Conservation (phyloP, 2,329 filamentous ascomycete species). For the Aaosphaeria pasadenensis region DNA sequence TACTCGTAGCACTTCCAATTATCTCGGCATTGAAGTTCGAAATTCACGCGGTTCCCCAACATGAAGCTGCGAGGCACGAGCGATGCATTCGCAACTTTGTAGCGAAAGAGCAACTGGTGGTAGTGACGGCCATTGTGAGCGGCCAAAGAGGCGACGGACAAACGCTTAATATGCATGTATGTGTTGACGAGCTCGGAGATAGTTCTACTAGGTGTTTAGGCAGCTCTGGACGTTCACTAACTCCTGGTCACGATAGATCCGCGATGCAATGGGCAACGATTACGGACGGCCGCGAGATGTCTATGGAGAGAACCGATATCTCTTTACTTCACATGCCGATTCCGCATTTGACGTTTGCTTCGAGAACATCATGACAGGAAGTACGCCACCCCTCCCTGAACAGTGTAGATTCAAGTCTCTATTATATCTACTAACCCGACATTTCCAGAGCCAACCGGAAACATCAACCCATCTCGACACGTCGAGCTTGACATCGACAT, state of each 20-base stretch:
- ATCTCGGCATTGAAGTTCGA: conserved; percentile 86
- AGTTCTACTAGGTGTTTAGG: conserved; percentile 16
- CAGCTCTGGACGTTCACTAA: not conserved
- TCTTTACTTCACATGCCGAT: conserved; percentile 90
- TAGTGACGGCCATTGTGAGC: conserved; percentile 85
- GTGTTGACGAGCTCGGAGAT: conserved; percentile 19
- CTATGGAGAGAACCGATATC: conserved; percentile 84
- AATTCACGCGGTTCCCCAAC: conserved; percentile 65
- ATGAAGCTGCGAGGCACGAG: conserved; percentile 64
- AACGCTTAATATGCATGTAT: conserved; percentile 88
- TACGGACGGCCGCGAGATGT: conserved; percentile 90
- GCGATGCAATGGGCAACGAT: conserved; percentile 92
- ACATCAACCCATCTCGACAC: conserved; percentile 59
- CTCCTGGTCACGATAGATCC: conserved; percentile 61
- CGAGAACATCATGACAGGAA: conserved; percentile 71
- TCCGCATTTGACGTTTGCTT: conserved; percentile 96
- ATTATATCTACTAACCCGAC: not conserved
- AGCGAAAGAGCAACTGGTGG: conserved; percentile 84
- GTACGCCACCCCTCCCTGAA: conserved; percentile 29
- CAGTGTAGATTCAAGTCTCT: too few relatives aligned
- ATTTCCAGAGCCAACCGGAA: conserved; percentile 11
- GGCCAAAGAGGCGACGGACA: conserved; percentile 91
- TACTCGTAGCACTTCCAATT: conserved; percentile 41
- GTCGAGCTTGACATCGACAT: conserved; percentile 95
- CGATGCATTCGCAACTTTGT: conserved; percentile 98